Conservation (phyloP, 768 basidiomycete genomes). For the Coprinopsis sp. region DNA sequence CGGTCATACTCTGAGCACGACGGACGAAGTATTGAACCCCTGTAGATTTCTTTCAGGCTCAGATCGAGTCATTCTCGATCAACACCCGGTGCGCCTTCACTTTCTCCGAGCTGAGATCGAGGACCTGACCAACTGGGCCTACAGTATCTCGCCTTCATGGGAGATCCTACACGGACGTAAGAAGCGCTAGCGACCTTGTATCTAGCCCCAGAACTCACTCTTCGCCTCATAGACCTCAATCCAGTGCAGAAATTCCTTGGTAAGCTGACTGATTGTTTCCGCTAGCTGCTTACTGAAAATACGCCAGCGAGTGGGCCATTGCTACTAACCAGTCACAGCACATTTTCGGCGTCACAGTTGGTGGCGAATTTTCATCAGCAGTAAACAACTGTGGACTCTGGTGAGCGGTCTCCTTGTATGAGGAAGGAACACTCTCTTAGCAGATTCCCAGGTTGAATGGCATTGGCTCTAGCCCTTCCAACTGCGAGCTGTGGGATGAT, state of each 20-base stretch:
- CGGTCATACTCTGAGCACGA: slow-evolving; percentile 1
- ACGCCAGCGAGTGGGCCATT: slow-evolving; percentile 41
- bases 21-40: slow-evolving; percentile 3
- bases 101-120: slow-evolving; percentile 1
- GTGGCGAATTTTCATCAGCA: slow-evolving; percentile 81
- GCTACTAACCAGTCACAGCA: slow-evolving; percentile 58
- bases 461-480: slow-evolving; percentile 34
- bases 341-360: slow-evolving; percentile 72
- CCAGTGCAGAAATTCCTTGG: slow-evolving; percentile 42
- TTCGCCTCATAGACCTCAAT: slow-evolving; percentile 28
- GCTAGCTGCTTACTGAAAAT: slow-evolving; percentile 21
- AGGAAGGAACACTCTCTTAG: slow-evolving; percentile 6
- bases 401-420: slow-evolving; percentile 29
- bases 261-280: slow-evolving; percentile 19
- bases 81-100: slow-evolving; percentile 61
- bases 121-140: slow-evolving; percentile 14
- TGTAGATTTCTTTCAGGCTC: slow-evolving; percentile 65
- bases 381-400: slow-evolving; percentile 73
- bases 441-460: slow-evolving; percentile 39
- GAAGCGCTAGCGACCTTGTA: slow-evolving; percentile 16
- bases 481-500: slow-evolving; percentile 40
- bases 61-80: slow-evolving; percentile 73
- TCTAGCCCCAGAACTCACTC: slow-evolving; percentile 9
- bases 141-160: slow-evolving; percentile 43
- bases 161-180: slow-evolving; percentile 35